phyloP scores from a whole-genome alignment of 179 eudicot genomes.

The Spinacia oleracea region DNA sequence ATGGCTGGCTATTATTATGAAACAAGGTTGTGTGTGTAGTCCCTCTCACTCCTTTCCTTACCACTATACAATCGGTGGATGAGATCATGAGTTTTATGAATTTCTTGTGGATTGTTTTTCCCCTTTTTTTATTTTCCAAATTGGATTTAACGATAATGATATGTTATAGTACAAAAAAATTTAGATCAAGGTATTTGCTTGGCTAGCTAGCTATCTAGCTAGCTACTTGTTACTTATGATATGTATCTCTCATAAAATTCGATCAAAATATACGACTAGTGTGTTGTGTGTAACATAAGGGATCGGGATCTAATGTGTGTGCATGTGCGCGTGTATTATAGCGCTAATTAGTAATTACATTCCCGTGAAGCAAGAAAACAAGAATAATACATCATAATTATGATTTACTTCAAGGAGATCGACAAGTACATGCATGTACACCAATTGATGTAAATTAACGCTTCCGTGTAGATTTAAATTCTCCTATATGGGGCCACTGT shows the following conservation, averaged over 20 bases:
- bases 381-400: too few species aligned
- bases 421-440: too few species aligned
- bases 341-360: too few species aligned
- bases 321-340: too few species aligned
- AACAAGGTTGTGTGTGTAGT: slow-evolving; percentile 32
- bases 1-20: slow-evolving; percentile 38
- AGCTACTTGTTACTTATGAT: background rate
- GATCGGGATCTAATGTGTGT: too few species aligned
- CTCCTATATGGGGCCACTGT: too few species aligned
- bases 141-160: slow-evolving; percentile 13
- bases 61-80: slow-evolving; percentile 34
- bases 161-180: background rate
- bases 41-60: slow-evolving; percentile 36
- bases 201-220: background rate
- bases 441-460: too few species aligned
- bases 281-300: too few species aligned
- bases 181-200: background rate
- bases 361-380: background rate
- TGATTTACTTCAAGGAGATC: too few species aligned
- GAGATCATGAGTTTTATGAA: slow-evolving; percentile 11
- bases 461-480: too few species aligned
- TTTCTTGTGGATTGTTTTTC: slow-evolving; percentile 7
- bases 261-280: too few species aligned
- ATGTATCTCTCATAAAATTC: slow-evolving; percentile 10
- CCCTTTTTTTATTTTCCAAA: background rate